phyloP scores from a whole-genome alignment of 1,284 basidiomycete species.

The Dichomitus squalens region DNA sequence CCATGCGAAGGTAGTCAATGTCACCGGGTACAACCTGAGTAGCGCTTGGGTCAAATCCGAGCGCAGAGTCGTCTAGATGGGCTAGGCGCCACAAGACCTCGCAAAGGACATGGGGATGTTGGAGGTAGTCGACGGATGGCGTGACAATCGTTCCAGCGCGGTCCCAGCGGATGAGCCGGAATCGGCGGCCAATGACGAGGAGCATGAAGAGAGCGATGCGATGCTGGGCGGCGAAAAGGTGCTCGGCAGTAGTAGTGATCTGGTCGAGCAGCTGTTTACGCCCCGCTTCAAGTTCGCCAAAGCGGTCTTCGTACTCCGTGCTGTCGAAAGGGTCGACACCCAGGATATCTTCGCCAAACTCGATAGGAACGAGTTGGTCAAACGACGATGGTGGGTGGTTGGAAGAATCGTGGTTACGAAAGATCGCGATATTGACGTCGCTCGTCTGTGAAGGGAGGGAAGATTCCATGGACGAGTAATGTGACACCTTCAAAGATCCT shows the following conservation, averaged over 20 bases:
- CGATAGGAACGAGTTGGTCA: no score
- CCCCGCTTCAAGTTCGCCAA: no score
- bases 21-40: background rate
- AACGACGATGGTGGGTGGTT: no score
- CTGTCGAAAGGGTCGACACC: no score
- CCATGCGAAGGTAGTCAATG: background rate
- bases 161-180: background rate
- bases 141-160: no score
- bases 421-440: no score
- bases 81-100: background rate
- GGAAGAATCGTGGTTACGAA: no score
- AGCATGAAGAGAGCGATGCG: background rate
- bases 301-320: no score
- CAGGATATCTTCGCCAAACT: no score
- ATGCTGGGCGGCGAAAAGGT: background rate
- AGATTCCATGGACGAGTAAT: no score
- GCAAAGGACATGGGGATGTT: background rate
- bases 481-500: no score
- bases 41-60: background rate
- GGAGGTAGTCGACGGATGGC: background rate
- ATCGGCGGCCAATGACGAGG: background rate
- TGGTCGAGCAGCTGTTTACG: background rate
- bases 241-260: background rate
- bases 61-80: background rate
- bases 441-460: no score